Conservation (phyloP, 306 rosid species). For the Nissolia schottii region DNA sequence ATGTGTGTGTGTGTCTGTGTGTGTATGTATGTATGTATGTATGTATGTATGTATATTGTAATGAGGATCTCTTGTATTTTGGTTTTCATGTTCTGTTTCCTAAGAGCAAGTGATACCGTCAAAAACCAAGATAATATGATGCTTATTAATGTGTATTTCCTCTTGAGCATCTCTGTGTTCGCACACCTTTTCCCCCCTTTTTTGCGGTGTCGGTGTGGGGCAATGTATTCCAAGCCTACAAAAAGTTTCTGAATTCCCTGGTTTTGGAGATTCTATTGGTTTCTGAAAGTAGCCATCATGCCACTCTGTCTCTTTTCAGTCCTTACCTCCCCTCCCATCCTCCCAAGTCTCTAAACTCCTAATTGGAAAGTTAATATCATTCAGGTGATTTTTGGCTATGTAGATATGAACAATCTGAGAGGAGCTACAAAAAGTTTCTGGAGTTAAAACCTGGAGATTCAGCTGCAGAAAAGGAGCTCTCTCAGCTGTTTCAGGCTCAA, state of each 20-base stretch:
- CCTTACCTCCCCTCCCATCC: conserved; percentile 21
- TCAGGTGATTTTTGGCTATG: conserved; percentile 99
- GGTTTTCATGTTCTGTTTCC: conserved; percentile 10
- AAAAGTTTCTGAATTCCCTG: not conserved
- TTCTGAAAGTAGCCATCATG: conserved; percentile 15
- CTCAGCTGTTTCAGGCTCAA: conserved; percentile 84
- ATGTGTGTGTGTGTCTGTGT: too few relatives aligned
- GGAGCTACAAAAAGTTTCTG: conserved; percentile 69
- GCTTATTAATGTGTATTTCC: conserved; percentile 1
- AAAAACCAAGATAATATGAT: not conserved
- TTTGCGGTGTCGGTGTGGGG: not conserved
- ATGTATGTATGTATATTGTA: too few relatives aligned
- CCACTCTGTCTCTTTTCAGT: not conserved
- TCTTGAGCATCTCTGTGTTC: not conserved
- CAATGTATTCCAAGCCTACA: not conserved
- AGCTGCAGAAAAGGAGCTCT: conserved; percentile 83
- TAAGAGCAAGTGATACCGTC: not conserved
- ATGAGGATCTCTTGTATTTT: too few relatives aligned
- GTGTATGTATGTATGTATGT: too few relatives aligned
- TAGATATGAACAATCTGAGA: conserved; percentile 94
- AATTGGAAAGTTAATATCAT: conserved; percentile 87
- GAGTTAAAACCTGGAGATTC: conserved; percentile 73
- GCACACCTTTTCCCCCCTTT: not conserved
- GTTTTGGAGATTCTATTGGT: conserved; percentile 3
- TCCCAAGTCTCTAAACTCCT: conserved; percentile 52